Base-by-base conservation (phyloP, 179 eudicot genomes). In the Heliamphora pulchella region DNA sequence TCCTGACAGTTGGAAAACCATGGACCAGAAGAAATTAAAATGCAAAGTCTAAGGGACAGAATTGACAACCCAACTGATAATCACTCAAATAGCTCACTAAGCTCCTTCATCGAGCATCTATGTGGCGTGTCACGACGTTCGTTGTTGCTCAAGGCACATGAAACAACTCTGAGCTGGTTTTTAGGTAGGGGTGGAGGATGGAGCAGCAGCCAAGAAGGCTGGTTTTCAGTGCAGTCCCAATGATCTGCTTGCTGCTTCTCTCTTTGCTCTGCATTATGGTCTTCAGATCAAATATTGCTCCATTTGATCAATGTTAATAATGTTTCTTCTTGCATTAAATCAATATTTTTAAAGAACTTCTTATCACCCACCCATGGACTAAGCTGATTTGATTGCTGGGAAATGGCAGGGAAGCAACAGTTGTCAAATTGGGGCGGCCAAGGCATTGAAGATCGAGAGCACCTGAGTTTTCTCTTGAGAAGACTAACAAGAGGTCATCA, bases 401-500 rank as follows among this genome's bases (percentile, higher is more conserved):
- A 46, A 71, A 63, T 57, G 46, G 58, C 20, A 84, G 87, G 87
- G 84, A 75, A 75, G 64, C 53, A 79, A 43, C 18, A 61, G 22
- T 47, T 48, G 8, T 4, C 58, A 46, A 68, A 43, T n/a, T 46
- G 18, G 65, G 31, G 61, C 39, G 13, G 39, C 11, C 3, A 69
- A 3, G 4, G 51, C 71, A 43, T 69, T 20, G 43, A 74, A 75
- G 80, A 80, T 13, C 47, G 43, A 8, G 44, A 81, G 54, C 73
- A 70, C 43, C 62, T 62, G 77, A 8, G 67, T 13, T 61, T 81
- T 20, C 82, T 80, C 70, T 61, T 84, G 17, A 8, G 76, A 74
- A 86, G 84, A 71, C 69, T 84, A 59, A 63, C 80, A 14, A 79
- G 75, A 84, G 89, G 87, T 87, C 31, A n/a, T n/a, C 13, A 14